Percentiles rank a stretch among this genome's conserved stretches.
These are phyloP conservation scores for Aureobasidium sp. DNA, from an alignment of 2,329 filamentous ascomycete genomes.

Conservation along the genomic window DNA sequence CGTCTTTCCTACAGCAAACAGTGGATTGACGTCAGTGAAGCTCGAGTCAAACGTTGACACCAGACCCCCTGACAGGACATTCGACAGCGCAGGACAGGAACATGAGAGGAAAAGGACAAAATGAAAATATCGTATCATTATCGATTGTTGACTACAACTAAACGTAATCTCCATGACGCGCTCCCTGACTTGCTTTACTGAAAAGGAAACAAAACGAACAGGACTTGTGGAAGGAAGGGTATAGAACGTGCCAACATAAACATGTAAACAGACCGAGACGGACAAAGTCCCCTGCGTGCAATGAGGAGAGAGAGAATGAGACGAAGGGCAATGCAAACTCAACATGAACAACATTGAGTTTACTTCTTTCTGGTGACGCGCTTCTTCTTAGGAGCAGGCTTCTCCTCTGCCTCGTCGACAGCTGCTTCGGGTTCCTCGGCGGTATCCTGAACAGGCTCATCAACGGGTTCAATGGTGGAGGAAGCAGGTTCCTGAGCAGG, in stretches of 20 bases:
- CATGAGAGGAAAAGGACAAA: not conserved
- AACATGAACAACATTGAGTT: not conserved
- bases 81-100: not conserved
- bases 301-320: not conserved
- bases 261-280: not conserved
- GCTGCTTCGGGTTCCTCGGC: slow-evolving; percentile 3
- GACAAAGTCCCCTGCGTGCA: not conserved
- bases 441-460: slow-evolving; percentile 1
- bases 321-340: not conserved
- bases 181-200: not conserved
- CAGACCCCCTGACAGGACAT: no score
- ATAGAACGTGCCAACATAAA: slow-evolving; percentile 14
- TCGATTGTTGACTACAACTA: not conserved
- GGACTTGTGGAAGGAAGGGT: slow-evolving; percentile 3
- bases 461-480: not conserved
- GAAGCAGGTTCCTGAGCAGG: not conserved
- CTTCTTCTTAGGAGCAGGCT: slow-evolving; percentile 18
- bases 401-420: slow-evolving; percentile 11
- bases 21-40: not conserved
- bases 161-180: not conserved
- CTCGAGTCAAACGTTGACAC: no score
- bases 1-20: not conserved
- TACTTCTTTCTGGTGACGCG: slow-evolving; percentile 17
- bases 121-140: slow-evolving; percentile 1
- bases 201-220: not conserved